phyloP scores from a whole-genome alignment of 2,329 filamentous ascomycete species.

The Ceratocystis albifundus region DNA sequence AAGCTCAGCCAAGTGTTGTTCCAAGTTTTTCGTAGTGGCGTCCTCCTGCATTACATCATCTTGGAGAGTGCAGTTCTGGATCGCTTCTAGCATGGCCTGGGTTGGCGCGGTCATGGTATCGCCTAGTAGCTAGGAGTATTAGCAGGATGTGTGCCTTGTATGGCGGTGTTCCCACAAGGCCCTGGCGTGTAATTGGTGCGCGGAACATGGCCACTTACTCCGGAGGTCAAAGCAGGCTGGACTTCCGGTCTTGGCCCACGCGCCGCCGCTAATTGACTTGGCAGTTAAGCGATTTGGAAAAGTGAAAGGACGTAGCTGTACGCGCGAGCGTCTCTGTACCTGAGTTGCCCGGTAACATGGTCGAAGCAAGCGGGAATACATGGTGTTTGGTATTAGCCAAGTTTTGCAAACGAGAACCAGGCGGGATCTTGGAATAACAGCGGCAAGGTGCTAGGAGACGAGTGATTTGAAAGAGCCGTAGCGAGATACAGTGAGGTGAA shows the following conservation, averaged over 20 bases:
- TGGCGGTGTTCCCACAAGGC: not conserved
- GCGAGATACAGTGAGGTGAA: not conserved
- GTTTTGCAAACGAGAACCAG: not conserved
- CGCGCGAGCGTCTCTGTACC: not conserved
- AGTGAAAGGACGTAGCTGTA: not conserved
- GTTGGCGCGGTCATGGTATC: constrained; percentile 61
- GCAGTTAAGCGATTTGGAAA: not conserved
- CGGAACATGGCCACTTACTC: constrained; percentile 28
- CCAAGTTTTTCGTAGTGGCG: constrained; percentile 61
- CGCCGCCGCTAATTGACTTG: not conserved
- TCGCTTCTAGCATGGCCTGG: constrained; percentile 67
- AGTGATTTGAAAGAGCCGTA: not conserved
- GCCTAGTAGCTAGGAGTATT: constrained; percentile 29
- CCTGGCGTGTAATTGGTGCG: no score
- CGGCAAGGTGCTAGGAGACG: not conserved
- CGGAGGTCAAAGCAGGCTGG: constrained; percentile 34
- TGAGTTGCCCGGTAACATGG: not conserved
- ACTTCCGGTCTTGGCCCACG: constrained; percentile 23
- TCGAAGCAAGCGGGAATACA: not conserved
- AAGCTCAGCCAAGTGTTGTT: constrained; percentile 60
- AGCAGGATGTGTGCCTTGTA: not conserved
- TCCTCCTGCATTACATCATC: constrained; percentile 83
- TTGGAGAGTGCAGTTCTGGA: constrained; percentile 59
- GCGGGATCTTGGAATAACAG: not conserved
- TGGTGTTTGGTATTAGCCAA: not conserved